Percentiles rank a stretch among this genome's conserved stretches.
Conservation (phyloP, 306 rosid species). For the Prunus armeniaca region DNA sequence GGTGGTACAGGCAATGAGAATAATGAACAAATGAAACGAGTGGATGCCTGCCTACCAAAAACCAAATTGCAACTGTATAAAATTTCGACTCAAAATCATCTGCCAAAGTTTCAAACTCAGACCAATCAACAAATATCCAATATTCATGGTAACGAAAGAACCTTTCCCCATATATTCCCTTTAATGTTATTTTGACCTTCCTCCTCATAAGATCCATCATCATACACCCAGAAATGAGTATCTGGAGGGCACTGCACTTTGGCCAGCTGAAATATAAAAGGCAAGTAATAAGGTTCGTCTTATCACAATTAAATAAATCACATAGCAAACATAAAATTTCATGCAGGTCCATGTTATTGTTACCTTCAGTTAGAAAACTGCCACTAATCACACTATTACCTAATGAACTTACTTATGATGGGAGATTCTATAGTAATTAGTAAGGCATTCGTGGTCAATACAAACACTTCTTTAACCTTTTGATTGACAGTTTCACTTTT, state of each 20-base stretch:
- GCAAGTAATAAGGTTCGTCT: constrained; percentile 12
- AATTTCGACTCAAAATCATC: constrained; percentile 45
- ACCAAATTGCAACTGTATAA: constrained; percentile 51
- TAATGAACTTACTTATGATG: background rate
- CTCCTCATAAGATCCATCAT: constrained; percentile 92
- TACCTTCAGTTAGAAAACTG: background rate
- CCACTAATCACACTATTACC: background rate
- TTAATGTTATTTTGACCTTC: constrained; percentile 96
- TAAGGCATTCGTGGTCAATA: background rate
- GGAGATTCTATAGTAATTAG: background rate
- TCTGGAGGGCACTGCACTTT: constrained; percentile 91
- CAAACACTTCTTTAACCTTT: background rate
- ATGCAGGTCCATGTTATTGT: background rate
- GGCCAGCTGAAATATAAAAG: constrained; percentile 59
- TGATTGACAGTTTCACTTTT: background rate
- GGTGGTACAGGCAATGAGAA: constrained; percentile 82
- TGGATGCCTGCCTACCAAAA: constrained; percentile 96
- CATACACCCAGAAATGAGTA: constrained; percentile 95
- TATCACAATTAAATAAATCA: background rate
- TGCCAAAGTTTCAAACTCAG: constrained; percentile 24
- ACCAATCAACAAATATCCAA: constrained; percentile 26
- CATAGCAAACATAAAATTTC: background rate
- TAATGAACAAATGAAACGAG: constrained; percentile 80
- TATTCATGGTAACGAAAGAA: constrained; percentile 62
- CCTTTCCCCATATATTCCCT: constrained; percentile 98